phyloP scores from a whole-genome alignment of 257 asterid genomes.

The Plantago elongata region DNA sequence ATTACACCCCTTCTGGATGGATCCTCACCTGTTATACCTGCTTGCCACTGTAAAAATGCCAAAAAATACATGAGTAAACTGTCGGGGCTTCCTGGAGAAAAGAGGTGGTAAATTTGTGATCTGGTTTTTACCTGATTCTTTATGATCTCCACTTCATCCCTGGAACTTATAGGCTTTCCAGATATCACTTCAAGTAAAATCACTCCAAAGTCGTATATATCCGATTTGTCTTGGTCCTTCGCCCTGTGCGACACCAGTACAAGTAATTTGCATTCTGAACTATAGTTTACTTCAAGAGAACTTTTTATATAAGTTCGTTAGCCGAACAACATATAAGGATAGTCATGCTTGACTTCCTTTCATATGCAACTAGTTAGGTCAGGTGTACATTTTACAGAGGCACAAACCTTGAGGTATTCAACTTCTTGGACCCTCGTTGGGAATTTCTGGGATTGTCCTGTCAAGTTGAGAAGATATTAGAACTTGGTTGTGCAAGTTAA shows the following conservation, averaged over 20 bases:
- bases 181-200: slow-evolving; percentile 67
- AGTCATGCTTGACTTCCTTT: too few relatives aligned
- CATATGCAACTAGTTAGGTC: not conserved
- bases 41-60: slow-evolving; percentile 43
- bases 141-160: slow-evolving; percentile 37
- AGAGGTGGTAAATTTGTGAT: not conserved
- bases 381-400: not conserved
- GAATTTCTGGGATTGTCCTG: slow-evolving; percentile 40
- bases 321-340: not conserved
- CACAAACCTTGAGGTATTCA: slow-evolving; percentile 46
- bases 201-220: slow-evolving; percentile 70
- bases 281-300: slow-evolving; percentile 2
- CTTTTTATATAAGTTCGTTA: not conserved
- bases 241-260: slow-evolving; percentile 33
- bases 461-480: slow-evolving; percentile 18
- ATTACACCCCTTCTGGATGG: slow-evolving; percentile 46
- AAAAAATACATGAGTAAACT: not conserved
- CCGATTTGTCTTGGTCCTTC: slow-evolving; percentile 57
- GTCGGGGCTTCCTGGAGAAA: too few relatives aligned
- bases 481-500: slow-evolving; percentile 12
- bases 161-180: slow-evolving; percentile 50
- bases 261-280: not conserved
- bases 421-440: slow-evolving; percentile 37
- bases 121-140: slow-evolving; percentile 53
- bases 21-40: slow-evolving; percentile 42